Evolutionary conservation across 345 rosid genomes (phyloP).

Genomic region (Gossypioides kirkii): DNA sequence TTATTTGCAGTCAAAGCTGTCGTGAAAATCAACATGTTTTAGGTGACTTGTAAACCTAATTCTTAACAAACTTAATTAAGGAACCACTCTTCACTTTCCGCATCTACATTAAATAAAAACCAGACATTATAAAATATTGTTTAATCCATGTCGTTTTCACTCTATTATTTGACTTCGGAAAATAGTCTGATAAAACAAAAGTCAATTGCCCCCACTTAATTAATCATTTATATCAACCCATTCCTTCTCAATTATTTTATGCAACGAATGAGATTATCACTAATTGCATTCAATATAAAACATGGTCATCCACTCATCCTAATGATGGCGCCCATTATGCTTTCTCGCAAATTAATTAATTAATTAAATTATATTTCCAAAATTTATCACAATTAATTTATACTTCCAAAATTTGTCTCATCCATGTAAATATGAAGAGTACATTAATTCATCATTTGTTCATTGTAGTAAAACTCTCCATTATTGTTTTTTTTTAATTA

Average conservation of each 20-base stretch:
- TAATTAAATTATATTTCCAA: background rate
- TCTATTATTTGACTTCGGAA: background rate
- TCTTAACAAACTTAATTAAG: background rate
- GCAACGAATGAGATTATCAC: too few species aligned
- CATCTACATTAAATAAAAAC: background rate
- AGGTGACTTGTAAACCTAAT: background rate
- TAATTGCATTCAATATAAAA: too few species aligned
- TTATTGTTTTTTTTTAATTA: too few species aligned
- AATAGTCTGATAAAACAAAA: background rate
- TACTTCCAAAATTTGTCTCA: too few species aligned
- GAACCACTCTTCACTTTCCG: background rate
- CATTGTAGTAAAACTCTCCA: too few species aligned
- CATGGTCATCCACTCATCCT: background rate
- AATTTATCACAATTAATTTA: too few species aligned
- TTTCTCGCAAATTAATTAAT: background rate
- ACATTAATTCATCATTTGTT: too few species aligned
- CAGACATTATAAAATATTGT: background rate
- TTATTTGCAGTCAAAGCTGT: background rate
- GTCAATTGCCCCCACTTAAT: background rate
- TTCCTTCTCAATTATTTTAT: background rate
- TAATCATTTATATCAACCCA: background rate
- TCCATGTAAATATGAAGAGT: too few species aligned
- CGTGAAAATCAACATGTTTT: background rate
- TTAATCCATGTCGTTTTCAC: background rate
- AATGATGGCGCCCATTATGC: background rate